phyloP scores from a whole-genome alignment of 2,329 filamentous ascomycete species.

The Fusarium chaquense region DNA sequence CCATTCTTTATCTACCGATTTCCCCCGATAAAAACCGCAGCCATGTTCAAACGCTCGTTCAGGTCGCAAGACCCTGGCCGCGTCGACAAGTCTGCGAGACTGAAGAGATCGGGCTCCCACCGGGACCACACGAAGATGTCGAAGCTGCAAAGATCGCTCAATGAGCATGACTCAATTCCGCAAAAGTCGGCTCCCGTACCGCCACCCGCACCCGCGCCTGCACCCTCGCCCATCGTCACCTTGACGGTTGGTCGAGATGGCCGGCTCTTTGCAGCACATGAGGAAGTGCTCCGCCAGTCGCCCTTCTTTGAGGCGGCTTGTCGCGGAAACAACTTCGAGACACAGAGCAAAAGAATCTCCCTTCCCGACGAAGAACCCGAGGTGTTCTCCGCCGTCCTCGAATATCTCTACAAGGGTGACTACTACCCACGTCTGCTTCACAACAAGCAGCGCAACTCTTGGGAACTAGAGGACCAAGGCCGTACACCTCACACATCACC shows the following conservation, averaged over 20 bases:
- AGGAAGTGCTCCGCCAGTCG: conserved; percentile 88
- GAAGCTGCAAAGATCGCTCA: conserved; percentile 88
- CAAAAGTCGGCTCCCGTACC: conserved; percentile 38
- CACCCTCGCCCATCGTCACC: conserved; percentile 82
- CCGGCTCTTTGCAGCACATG: conserved; percentile 93
- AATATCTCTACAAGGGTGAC: conserved; percentile 97
- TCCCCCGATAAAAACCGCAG: conserved; percentile 51
- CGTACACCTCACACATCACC: conserved; percentile 62
- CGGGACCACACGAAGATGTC: conserved; percentile 83
- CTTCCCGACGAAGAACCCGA: conserved; percentile 85
- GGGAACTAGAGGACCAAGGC: conserved; percentile 81
- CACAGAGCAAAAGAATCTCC: conserved; percentile 81
- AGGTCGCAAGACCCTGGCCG: conserved; percentile 78
- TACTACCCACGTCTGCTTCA: conserved; percentile 91
- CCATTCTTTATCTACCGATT: conserved; percentile 45
- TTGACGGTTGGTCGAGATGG: conserved; percentile 85
- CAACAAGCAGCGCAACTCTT: conserved; percentile 87
- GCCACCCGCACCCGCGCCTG: conserved; percentile 38
- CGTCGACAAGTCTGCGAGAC: conserved; percentile 87
- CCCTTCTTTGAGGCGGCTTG: conserved; percentile 83
- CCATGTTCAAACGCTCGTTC: conserved; percentile 95
- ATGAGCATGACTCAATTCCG: conserved; percentile 61
- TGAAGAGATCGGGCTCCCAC: conserved; percentile 70
- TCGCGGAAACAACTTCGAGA: conserved; percentile 78
- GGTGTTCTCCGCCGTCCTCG: conserved; percentile 91